Evolutionary conservation across 1,284 basidiomycete genomes (phyloP), one percentile per base, ranked within the genome.

Genomic region (Pascua sp.): DNA sequence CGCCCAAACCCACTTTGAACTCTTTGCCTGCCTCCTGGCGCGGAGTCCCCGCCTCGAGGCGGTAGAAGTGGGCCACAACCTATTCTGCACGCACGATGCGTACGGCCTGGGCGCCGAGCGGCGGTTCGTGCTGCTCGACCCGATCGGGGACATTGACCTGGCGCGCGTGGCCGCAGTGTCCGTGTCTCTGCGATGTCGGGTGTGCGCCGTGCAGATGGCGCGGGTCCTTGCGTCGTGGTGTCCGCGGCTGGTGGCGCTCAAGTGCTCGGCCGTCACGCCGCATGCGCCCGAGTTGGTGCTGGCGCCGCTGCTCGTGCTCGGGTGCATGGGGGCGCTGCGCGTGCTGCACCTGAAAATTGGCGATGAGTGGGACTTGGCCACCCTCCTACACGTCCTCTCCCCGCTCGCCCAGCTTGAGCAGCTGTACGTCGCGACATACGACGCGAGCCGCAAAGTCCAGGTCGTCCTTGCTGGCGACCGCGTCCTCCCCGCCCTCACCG

Each of bases 401-500:
- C 17, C 45, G 13, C 52, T 45, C 42, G 9, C 1, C 12, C n/a
- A 1, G n/a, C 38, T 59, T 11, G 15, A 15, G 5, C 50, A 59
- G 50, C 39, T 59, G 0, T 37, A 49, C 36, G 18, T 56, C 32
- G 38, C 53, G 13, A 44, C 47, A 1, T 59, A 55, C 45, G 53
- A 53, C 32, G 48, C 37, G 5, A 55, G 53, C 49, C 47, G 57
- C 36, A 59, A 59, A 16, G 47, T 55, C 24, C 32, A 48, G 10
- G 57, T 59, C 4, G 38, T 45, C 12, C 36, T 43, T 15, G 8
- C 8, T 7, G 12, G 12, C 18, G 43, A 36, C 11, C 15, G 4
- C 11, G 37, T 59, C 18, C 45, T 48, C 17, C 11, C 10, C 24
- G 52, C 44, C 9, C 49, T 58, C 5, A 15, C 8, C 1, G 7